phyloP scores from a whole-genome alignment of 164 flowering plant species.

The Santalum album region DNA sequence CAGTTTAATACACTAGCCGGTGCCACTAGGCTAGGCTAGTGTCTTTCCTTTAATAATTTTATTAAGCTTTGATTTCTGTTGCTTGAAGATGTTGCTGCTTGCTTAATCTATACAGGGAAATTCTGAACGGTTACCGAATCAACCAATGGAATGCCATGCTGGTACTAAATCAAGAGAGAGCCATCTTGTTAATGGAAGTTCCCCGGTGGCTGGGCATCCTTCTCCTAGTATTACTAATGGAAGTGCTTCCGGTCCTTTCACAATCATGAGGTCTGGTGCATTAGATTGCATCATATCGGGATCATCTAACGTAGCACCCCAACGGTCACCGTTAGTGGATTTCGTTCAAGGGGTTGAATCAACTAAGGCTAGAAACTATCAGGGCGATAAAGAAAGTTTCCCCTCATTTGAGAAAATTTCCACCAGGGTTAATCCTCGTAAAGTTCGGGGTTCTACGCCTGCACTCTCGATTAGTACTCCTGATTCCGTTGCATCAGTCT shows the following conservation, averaged over 20 bases:
- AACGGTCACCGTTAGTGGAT: constrained; percentile 2
- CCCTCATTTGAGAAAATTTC: constrained; percentile 5
- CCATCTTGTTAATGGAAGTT: constrained; percentile 4
- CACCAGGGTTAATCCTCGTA: constrained; percentile 7
- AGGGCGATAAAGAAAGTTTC: constrained; percentile 7
- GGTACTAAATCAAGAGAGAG: constrained; percentile 9
- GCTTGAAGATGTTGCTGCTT: background rate
- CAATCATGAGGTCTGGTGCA: constrained; percentile 2
- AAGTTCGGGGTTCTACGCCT: constrained; percentile 1
- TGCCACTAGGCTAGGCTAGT: no score
- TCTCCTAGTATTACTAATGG: constrained; percentile 4
- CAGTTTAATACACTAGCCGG: no score
- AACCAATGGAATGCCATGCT: background rate
- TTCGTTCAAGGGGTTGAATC: constrained; percentile 1
- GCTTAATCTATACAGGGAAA: constrained; percentile 3
- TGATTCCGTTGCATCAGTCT: background rate
- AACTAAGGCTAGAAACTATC: background rate
- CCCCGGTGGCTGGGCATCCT: constrained; percentile 2
- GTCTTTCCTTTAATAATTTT: no score
- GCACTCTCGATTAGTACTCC: background rate
- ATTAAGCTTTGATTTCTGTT: no score
- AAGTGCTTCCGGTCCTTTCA: constrained; percentile 1
- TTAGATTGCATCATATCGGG: constrained; percentile 7
- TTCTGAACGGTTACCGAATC: constrained; percentile 1
- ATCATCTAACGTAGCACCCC: constrained; percentile 2